phyloP scores from a whole-genome alignment of 768 basidiomycete genomes.

The Zangia roseola region DNA sequence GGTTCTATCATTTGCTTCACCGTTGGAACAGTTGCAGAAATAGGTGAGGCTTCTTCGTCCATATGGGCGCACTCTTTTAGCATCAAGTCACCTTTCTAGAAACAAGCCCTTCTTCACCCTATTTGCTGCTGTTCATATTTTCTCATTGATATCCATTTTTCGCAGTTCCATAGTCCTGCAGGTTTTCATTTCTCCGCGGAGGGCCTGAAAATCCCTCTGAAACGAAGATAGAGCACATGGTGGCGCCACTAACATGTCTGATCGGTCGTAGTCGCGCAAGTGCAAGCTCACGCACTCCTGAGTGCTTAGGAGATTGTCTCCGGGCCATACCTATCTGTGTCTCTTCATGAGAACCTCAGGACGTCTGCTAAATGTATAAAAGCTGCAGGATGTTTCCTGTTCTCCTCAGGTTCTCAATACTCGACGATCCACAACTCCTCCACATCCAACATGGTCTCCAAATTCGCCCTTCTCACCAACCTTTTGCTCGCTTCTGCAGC shows the following conservation, averaged over 20 bases:
- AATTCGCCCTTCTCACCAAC: constrained; percentile 10
- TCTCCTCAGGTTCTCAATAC: background rate
- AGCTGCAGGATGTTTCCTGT: background rate
- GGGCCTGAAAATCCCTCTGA: background rate
- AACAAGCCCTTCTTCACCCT: background rate
- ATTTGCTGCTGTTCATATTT: constrained; percentile 2
- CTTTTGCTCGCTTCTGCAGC: constrained; percentile 19
- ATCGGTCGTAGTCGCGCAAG: background rate
- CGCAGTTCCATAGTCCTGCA: background rate
- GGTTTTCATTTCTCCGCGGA: background rate
- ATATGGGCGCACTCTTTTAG: background rate
- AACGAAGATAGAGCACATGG: background rate
- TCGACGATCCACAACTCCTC: background rate
- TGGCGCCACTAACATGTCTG: background rate
- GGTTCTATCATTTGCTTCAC: background rate
- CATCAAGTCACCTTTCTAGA: background rate
- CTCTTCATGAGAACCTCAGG: constrained; percentile 2
- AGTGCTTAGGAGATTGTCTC: background rate
- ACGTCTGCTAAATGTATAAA: constrained; percentile 12
- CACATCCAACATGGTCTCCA: constrained; percentile 17
- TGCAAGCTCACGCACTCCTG: background rate
- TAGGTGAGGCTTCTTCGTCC: background rate
- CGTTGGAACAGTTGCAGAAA: background rate
- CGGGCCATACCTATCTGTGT: background rate
- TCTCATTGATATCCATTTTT: background rate